Percentiles rank a stretch among this genome's conserved stretches.
Conservation (phyloP, 345 rosid species). For the Citrus glauca region DNA sequence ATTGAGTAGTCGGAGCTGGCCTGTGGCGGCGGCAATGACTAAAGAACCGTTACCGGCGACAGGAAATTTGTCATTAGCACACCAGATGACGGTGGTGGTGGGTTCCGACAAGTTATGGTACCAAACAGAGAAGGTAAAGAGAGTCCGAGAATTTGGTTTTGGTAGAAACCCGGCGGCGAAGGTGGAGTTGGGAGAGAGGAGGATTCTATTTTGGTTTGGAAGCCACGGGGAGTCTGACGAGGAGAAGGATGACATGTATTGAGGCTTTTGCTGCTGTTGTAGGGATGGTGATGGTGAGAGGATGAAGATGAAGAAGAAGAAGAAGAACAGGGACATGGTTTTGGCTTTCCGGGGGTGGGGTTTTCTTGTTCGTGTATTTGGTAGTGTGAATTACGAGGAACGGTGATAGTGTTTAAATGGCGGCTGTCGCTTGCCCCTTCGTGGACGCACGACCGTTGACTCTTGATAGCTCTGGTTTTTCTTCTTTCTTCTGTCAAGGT, state of each 20-base stretch:
- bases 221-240: slow-evolving; percentile 39
- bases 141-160: slow-evolving; percentile 13
- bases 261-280: not conserved
- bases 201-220: slow-evolving; percentile 33
- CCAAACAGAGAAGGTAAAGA: slow-evolving; percentile 50
- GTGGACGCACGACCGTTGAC: slow-evolving; percentile 14
- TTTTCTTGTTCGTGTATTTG: not conserved
- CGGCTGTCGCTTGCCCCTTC: not conserved
- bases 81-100: slow-evolving; percentile 38
- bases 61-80: slow-evolving; percentile 22
- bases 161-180: slow-evolving; percentile 56
- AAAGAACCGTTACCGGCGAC: slow-evolving; percentile 20
- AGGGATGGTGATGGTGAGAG: slow-evolving; percentile 24
- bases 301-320: slow-evolving; percentile 17
- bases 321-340: slow-evolving; percentile 23
- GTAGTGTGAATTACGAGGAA: not conserved
- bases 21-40: slow-evolving; percentile 20
- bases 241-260: slow-evolving; percentile 31
- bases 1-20: slow-evolving; percentile 29
- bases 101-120: slow-evolving; percentile 23
- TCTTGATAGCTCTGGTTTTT: not conserved
- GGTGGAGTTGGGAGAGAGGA: slow-evolving; percentile 40
- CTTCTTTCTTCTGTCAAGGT: not conserved
- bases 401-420: slow-evolving; percentile 13
- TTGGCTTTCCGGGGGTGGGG: not conserved